Evolutionary conservation across 169 alveolate species (phyloP), one percentile per base, ranked within the genome.

Genomic region (Cryptosporidium andersoni): DNA sequence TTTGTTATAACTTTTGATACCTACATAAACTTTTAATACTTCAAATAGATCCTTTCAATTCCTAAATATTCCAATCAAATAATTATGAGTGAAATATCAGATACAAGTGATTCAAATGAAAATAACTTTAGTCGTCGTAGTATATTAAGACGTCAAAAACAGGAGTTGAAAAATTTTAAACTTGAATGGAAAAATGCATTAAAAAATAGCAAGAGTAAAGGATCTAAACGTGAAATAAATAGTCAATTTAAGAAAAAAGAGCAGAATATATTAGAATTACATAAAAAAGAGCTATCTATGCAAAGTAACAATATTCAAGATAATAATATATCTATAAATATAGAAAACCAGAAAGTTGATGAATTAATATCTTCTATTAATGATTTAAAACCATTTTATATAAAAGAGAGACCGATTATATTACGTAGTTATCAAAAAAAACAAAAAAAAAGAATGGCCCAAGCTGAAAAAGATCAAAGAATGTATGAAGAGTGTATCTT

Each of bases 201-300:
- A 8, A 39, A 45, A n/a, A 56, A 39, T 14, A 55, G 82, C 37
- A 68, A 36, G 11, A 34, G 56, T 45, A 68, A 68, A 51, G 82
- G 82, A 40, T 68, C 82, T 68, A 68, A 68, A 68, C 52, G 56
- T 39, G 82, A 68, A 51, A 65, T 68, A 12, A 66, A 68, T 16
- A 68, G 52, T n/a, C 67, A 68, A 40, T 68, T 55, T 36, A 7
- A 55, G 2, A 42, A 51, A 3, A 68, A 68, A 42, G 43, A 55
- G 12, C 67, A 68, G 34, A 9, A 49, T 11, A 52, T 68, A 2
- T 25, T 25, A 53, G 16, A 55, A 56, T n/a, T 56, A 2, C 82
- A 68, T 56, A 68, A 68, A 51, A 37, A 55, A 36, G 82, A 68
- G 25, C 25, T 68, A 3, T 6, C 56, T 51, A 68, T 40, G 25